Evolutionary conservation across 78 protist genomes (phyloP).

Genomic region (Cavenderia fasciculata): DNA sequence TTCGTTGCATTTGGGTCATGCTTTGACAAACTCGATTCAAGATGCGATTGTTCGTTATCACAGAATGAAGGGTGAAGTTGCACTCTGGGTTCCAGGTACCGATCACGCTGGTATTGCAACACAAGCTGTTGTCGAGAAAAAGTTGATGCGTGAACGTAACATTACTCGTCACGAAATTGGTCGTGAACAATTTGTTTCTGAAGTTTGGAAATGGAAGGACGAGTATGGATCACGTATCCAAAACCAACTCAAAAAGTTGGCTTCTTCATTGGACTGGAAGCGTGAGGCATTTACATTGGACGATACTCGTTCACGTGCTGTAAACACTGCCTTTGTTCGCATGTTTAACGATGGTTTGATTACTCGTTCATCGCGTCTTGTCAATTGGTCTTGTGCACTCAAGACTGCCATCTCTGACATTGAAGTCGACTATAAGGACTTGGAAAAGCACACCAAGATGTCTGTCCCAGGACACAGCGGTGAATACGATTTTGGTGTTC

Average conservation of each 20-base stretch:
- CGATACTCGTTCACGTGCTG: conserved; percentile 80
- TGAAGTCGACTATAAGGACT: conserved; percentile 93
- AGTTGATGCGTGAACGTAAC: conserved; percentile 71
- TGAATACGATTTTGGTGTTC: conserved; percentile 86
- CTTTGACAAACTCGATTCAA: conserved; percentile 95
- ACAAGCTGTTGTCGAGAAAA: conserved; percentile 97
- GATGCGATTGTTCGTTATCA: conserved; percentile 92
- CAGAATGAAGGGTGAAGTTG: conserved; percentile 94
- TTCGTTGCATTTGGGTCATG: conserved; percentile 99
- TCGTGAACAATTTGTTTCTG: conserved; percentile 93
- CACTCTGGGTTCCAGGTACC: conserved; percentile 98
- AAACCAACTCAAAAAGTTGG: conserved; percentile 93
- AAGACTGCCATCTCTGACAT: conserved; percentile 98
- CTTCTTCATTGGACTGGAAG: conserved; percentile 98
- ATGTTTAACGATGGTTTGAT: conserved; percentile 89
- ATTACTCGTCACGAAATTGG: conserved; percentile 94
- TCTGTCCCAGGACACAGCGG: conserved; percentile 90
- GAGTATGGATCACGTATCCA: conserved; percentile 91
- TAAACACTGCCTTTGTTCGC: conserved; percentile 94
- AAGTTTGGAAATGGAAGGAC: conserved; percentile 97
- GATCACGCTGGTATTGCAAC: conserved; percentile 98
- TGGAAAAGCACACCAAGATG: conserved; percentile 65
- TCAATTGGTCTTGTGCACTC: conserved; percentile 98
- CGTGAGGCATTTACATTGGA: conserved; percentile 98
- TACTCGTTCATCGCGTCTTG: conserved; percentile 91